These are phyloP conservation scores for Xylaria multiplex DNA, from an alignment of 2,329 filamentous ascomycete species.

Conservation along the genomic window DNA sequence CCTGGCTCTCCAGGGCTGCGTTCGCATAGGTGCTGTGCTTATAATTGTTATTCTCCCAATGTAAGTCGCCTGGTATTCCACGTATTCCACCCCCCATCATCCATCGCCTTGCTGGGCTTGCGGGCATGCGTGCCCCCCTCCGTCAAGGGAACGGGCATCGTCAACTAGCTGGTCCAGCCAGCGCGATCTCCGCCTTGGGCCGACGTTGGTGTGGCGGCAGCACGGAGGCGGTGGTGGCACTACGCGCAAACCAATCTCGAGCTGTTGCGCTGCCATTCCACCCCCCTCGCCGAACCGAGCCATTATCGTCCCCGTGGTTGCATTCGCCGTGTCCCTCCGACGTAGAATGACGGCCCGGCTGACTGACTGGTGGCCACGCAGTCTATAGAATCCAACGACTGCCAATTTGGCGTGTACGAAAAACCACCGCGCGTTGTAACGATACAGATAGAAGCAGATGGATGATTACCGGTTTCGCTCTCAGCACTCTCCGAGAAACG, in stretches of 20 bases:
- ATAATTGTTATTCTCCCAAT: slow-evolving; percentile 48
- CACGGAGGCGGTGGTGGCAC: slow-evolving; percentile 30
- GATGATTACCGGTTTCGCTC: slow-evolving; percentile 82
- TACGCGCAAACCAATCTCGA: slow-evolving; percentile 35
- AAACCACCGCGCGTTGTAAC: slow-evolving; percentile 51
- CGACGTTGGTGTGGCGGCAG: slow-evolving; percentile 35
- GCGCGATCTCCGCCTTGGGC: slow-evolving; percentile 39
- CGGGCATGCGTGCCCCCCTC: slow-evolving; percentile 15
- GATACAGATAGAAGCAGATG: slow-evolving; percentile 65
- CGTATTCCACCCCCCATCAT: slow-evolving; percentile 6
- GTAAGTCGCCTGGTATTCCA: slow-evolving; percentile 30
- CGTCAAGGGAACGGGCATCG: slow-evolving; percentile 37
- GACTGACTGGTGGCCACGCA: slow-evolving; percentile 39
- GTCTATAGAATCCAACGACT: slow-evolving; percentile 53
- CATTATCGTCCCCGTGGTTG: slow-evolving; percentile 16
- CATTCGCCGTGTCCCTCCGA: slow-evolving; percentile 3
- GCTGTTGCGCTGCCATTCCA: slow-evolving; percentile 24
- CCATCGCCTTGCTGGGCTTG: slow-evolving; percentile 8
- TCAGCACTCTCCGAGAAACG: slow-evolving; percentile 81
- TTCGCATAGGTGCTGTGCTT: slow-evolving; percentile 52
- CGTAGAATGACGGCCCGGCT: slow-evolving; percentile 13
- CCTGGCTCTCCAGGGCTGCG: slow-evolving; percentile 60
- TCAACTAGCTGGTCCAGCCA: slow-evolving; percentile 33
- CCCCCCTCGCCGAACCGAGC: slow-evolving; percentile 28
- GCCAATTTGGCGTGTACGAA: slow-evolving; percentile 56